phyloP scores from a whole-genome alignment of 2,329 filamentous ascomycete genomes.

The Ceratocystis alfenasii region DNA sequence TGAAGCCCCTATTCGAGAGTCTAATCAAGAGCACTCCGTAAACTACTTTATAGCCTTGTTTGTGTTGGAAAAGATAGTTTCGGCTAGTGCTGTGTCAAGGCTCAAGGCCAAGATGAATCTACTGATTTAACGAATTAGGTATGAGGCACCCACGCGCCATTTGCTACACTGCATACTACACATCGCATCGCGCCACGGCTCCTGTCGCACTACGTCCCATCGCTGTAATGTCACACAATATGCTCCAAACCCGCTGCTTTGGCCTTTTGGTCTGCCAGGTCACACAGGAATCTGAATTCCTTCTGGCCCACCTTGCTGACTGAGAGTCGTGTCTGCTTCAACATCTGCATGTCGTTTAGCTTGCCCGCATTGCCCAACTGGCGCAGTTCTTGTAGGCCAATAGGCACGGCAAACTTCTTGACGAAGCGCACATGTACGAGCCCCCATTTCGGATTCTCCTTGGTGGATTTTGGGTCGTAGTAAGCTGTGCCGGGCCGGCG shows the following conservation, averaged over 20 bases:
- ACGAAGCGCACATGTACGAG: slow-evolving; percentile 81
- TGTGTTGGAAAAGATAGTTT: background rate
- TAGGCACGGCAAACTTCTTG: slow-evolving; percentile 61
- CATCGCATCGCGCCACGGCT: background rate
- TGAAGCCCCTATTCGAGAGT: slow-evolving; percentile 58
- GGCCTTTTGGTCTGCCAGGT: slow-evolving; percentile 38
- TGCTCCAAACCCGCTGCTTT: slow-evolving; percentile 32
- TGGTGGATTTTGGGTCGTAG: slow-evolving; percentile 63
- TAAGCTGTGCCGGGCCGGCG: slow-evolving; percentile 46
- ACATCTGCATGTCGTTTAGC: slow-evolving; percentile 66
- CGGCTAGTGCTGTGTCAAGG: background rate
- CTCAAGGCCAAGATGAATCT: background rate
- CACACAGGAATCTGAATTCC: slow-evolving; percentile 55
- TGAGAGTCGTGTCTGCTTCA: slow-evolving; percentile 72
- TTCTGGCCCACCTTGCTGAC: slow-evolving; percentile 54
- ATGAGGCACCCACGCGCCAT: background rate
- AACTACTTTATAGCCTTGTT: background rate
- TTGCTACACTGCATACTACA: background rate
- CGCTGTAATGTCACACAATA: slow-evolving; percentile 24
- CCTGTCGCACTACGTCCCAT: background rate
- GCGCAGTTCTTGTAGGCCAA: slow-evolving; percentile 62
- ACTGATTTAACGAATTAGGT: background rate
- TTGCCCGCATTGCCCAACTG: slow-evolving; percentile 45
- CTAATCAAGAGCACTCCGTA: slow-evolving; percentile 48
- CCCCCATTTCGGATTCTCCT: slow-evolving; percentile 54